These are phyloP conservation scores for Lentinula boryana DNA, from an alignment of 768 basidiomycete genomes.

Conservation along the genomic window DNA sequence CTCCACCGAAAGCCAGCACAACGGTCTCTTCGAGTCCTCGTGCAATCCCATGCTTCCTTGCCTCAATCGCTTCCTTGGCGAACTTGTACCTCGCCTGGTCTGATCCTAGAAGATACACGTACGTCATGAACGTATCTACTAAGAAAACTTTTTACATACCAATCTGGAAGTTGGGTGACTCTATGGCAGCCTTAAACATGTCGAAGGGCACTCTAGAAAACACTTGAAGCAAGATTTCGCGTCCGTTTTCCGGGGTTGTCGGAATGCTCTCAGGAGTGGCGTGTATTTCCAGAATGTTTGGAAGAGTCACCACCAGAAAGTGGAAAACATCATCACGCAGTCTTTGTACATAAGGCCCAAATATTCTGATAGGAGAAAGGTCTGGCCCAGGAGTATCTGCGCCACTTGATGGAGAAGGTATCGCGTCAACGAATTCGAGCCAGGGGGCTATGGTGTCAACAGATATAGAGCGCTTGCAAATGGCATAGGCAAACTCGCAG, in stretches of 20 bases:
- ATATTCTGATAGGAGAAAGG: conserved; percentile 49
- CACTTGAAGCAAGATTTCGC: conserved; percentile 67
- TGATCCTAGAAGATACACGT: conserved; percentile 46
- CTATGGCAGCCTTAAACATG: conserved; percentile 77
- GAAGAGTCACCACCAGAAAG: conserved; percentile 71
- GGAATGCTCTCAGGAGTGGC: conserved; percentile 29
- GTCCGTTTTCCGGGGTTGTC: conserved; percentile 39
- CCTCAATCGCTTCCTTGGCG: conserved; percentile 83
- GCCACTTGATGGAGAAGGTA: conserved; percentile 46
- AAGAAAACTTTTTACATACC: conserved; percentile 32
- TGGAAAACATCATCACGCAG: conserved; percentile 74
- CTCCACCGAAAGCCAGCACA: conserved; percentile 81
- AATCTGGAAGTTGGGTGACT: conserved; percentile 74
- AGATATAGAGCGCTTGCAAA: conserved; percentile 70
- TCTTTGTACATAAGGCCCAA: conserved; percentile 72
- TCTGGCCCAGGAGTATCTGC: conserved; percentile 36
- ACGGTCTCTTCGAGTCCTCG: conserved; percentile 83
- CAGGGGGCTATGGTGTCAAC: conserved; percentile 71
- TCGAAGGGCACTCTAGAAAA: conserved; percentile 84
- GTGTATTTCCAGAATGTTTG: conserved; percentile 54
- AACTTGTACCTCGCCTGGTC: conserved; percentile 89
- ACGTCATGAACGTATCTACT: conserved; percentile 9
- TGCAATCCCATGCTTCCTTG: conserved; percentile 73
- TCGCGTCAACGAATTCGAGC: conserved; percentile 68
- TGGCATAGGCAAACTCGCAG: conserved; percentile 70